Evolutionary conservation across 2,329 filamentous ascomycete species (phyloP).

Genomic region (Aspergillus caelatus): DNA sequence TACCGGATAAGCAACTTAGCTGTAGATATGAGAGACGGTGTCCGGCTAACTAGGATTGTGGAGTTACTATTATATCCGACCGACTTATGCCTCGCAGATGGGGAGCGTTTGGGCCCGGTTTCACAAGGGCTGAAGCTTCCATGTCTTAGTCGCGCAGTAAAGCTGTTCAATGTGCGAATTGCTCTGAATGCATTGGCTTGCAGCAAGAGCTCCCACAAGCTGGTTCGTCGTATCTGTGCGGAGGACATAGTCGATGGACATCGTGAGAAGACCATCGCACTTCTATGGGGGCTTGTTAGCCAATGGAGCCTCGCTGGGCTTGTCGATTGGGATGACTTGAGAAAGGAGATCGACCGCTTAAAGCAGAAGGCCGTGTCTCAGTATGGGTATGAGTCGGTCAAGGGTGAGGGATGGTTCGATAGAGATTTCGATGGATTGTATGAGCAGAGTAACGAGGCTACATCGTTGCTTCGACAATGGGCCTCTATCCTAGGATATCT

Average conservation of each 20-base stretch:
- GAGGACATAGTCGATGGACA: slow-evolving; percentile 67
- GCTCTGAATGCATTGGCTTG: slow-evolving; percentile 57
- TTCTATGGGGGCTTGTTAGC: slow-evolving; percentile 63
- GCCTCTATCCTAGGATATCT: slow-evolving; percentile 53
- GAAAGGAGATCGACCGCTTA: slow-evolving; percentile 54
- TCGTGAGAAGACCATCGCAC: slow-evolving; percentile 63
- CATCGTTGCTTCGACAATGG: slow-evolving; percentile 58
- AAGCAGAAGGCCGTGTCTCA: slow-evolving; percentile 26
- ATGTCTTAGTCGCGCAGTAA: slow-evolving; percentile 57
- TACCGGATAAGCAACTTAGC: slow-evolving; percentile 64
- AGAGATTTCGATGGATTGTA: slow-evolving; percentile 29
- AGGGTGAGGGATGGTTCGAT: slow-evolving; percentile 24
- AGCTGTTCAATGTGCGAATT: slow-evolving; percentile 62
- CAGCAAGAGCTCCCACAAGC: slow-evolving; percentile 43
- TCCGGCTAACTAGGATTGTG: slow-evolving; percentile 61
- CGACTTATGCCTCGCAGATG: slow-evolving; percentile 24
- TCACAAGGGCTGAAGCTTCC: slow-evolving; percentile 63
- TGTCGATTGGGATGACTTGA: slow-evolving; percentile 58
- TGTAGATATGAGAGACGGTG: slow-evolving; percentile 63
- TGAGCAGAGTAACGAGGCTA: slow-evolving; percentile 32
- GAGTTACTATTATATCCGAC: slow-evolving; percentile 58
- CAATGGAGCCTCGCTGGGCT: slow-evolving; percentile 58
- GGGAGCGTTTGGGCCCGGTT: slow-evolving; percentile 46
- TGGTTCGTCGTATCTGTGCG: slow-evolving; percentile 51
- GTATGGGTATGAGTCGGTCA: slow-evolving; percentile 21